Evolutionary conservation across 78 protist genomes (phyloP).

Genomic region (Dictyostelium intermedium): DNA sequence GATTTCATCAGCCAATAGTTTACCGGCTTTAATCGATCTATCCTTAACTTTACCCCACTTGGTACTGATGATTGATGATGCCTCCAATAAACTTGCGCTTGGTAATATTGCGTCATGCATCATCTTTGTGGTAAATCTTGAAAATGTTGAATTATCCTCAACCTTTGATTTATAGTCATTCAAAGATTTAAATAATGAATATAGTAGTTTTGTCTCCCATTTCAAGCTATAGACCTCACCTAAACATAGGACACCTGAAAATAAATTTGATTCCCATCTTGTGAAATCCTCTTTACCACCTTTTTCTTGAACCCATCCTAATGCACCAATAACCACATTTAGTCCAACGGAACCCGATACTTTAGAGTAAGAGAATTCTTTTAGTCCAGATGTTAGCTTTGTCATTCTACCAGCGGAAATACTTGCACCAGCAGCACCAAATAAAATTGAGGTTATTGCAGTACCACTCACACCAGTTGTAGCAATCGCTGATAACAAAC

Average conservation of each 20-base stretch:
- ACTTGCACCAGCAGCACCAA: conserved; percentile 68
- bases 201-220: conserved; percentile 27
- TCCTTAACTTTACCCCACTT: conserved; percentile 62
- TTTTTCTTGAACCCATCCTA: conserved; percentile 50
- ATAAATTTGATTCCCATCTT: conserved; percentile 18
- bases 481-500: conserved; percentile 27
- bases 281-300: not conserved
- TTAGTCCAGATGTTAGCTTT: conserved; percentile 37
- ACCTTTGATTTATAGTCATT: conserved; percentile 26
- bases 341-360: conserved; percentile 41
- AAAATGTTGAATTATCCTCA: not conserved
- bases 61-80: conserved; percentile 4
- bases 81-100: conserved; percentile 16
- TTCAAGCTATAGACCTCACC: conserved; percentile 23
- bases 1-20: conserved; percentile 61
- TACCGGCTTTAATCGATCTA: conserved; percentile 27
- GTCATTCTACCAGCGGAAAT: conserved; percentile 37
- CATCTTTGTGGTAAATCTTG: conserved; percentile 30
- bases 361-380: conserved; percentile 3
- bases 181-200: not conserved
- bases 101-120: conserved; percentile 55
- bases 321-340: conserved; percentile 42
- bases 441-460: conserved; percentile 27
- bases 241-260: conserved; percentile 32
- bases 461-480: conserved; percentile 32